A percentile compares a stretch with the other conserved stretches of the same genome.
Conservation (phyloP, 257 asterid genomes). For the Nicotiana sylvestris region DNA sequence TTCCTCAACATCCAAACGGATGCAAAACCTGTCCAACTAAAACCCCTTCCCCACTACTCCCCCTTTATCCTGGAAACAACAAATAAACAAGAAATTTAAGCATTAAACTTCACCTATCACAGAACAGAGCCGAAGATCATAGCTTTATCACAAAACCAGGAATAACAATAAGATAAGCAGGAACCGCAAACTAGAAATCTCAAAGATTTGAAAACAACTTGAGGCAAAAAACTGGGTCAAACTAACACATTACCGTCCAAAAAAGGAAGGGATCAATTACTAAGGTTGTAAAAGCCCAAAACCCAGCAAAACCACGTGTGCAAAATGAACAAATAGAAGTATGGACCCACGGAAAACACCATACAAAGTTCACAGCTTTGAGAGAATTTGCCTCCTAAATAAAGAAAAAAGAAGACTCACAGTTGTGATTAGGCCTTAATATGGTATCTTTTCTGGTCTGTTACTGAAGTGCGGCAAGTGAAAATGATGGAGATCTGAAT, state of each 20-base stretch:
- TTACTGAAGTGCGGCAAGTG: slow-evolving; percentile 19
- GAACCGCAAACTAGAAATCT: slow-evolving; percentile 6
- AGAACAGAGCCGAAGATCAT: slow-evolving; percentile 3
- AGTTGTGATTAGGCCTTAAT: slow-evolving; percentile 22
- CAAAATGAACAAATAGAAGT: not conserved
- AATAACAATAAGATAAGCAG: not conserved
- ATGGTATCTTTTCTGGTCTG: slow-evolving; percentile 21
- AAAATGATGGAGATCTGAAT: slow-evolving; percentile 33
- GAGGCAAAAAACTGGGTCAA: slow-evolving; percentile 19
- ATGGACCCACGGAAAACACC: not conserved
- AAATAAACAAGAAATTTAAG: slow-evolving; percentile 5
- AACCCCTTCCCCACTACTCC: not conserved
- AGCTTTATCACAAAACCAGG: slow-evolving; percentile 14
- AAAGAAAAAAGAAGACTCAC: slow-evolving; percentile 26
- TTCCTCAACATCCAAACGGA: slow-evolving; percentile 52
- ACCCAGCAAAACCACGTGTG: slow-evolving; percentile 12
- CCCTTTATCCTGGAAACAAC: slow-evolving; percentile 13
- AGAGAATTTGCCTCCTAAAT: not conserved
- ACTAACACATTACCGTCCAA: slow-evolving; percentile 18
- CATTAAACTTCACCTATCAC: not conserved
- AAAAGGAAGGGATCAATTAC: slow-evolving; percentile 1
- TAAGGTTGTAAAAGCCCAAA: slow-evolving; percentile 14
- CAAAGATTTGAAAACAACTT: slow-evolving; percentile 1
- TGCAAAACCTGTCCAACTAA: slow-evolving; percentile 20
- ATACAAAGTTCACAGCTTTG: slow-evolving; percentile 10